Evolutionary conservation across 495 filamentous ascomycete species (phyloP).

Genomic region (Sordaria brevicollis): DNA sequence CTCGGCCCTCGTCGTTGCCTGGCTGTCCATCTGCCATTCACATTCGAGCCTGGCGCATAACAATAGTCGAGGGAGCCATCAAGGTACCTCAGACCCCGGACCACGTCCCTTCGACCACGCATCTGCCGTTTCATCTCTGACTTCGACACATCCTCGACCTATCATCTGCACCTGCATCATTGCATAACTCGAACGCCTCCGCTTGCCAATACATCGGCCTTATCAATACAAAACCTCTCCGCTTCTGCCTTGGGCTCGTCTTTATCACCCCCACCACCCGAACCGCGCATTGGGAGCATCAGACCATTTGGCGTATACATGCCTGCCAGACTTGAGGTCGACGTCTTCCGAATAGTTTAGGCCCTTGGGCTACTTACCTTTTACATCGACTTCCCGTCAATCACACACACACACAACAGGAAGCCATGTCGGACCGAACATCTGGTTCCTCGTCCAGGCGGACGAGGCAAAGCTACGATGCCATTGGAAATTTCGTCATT

Average conservation of each 20-base stretch:
- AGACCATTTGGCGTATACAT: slow-evolving; percentile 30
- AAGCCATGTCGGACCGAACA: slow-evolving; percentile 36
- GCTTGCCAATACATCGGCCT: background rate
- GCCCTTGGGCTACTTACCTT: slow-evolving; percentile 32
- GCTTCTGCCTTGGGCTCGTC: slow-evolving; percentile 4
- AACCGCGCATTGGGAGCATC: background rate
- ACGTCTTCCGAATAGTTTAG: slow-evolving; percentile 32
- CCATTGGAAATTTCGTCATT: slow-evolving; percentile 67
- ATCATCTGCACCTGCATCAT: background rate
- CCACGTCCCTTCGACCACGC: background rate
- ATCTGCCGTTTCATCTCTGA: background rate
- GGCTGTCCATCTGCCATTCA: background rate
- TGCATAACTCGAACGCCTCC: background rate
- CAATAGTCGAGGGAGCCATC: background rate
- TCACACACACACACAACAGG: slow-evolving; percentile 34
- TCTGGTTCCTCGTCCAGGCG: slow-evolving; percentile 24
- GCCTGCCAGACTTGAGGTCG: slow-evolving; percentile 30
- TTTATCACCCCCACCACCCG: background rate
- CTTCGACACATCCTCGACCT: background rate
- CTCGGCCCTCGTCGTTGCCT: background rate
- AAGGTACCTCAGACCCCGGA: background rate
- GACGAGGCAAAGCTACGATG: slow-evolving; percentile 41
- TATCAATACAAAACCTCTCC: background rate
- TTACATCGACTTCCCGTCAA: slow-evolving; percentile 29
- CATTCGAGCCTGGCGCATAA: background rate